Percentiles rank a stretch among this genome's conserved stretches.
Evolutionary conservation across 371 early-diverging fungal genomes (phyloP).

Genomic region (Cokeromyces recurvatus): DNA sequence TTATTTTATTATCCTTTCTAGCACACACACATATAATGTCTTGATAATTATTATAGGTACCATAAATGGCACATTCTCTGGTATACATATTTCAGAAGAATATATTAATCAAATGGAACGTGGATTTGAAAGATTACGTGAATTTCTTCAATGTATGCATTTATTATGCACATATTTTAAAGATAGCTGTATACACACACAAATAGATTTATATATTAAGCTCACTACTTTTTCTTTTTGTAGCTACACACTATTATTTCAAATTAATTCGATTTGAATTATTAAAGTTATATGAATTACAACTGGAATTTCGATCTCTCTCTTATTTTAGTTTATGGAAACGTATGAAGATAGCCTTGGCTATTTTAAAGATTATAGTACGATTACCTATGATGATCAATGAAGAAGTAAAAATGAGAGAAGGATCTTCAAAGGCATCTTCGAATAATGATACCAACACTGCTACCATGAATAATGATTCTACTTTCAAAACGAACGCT

Average conservation of each 20-base stretch:
- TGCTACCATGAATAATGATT: no score
- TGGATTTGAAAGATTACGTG: constrained; percentile 53
- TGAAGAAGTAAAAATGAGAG: constrained; percentile 23
- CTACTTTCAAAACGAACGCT: no score
- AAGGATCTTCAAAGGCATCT: no score
- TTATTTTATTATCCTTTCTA: background rate
- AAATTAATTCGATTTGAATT: constrained; percentile 58
- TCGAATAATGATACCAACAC: no score
- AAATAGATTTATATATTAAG: background rate
- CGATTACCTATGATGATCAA: constrained; percentile 59
- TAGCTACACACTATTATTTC: constrained; percentile 60
- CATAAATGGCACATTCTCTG: constrained; percentile 46
- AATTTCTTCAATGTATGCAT: constrained; percentile 48
- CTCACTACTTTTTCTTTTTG: background rate
- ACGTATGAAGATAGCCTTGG: constrained; percentile 52
- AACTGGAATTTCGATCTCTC: constrained; percentile 51
- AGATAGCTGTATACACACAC: no score
- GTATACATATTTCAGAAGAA: constrained; percentile 59
- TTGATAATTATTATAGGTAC: constrained; percentile 28
- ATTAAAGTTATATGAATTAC: constrained; percentile 55
- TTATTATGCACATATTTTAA: no score
- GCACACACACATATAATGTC: constrained; percentile 4
- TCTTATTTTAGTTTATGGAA: constrained; percentile 58
- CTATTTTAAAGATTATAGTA: constrained; percentile 51
- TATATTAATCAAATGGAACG: constrained; percentile 56